Evolutionary conservation across 2,329 filamentous ascomycete genomes (phyloP), one percentile per base, ranked within the genome.

Genomic region (Cercospora citrullina): DNA sequence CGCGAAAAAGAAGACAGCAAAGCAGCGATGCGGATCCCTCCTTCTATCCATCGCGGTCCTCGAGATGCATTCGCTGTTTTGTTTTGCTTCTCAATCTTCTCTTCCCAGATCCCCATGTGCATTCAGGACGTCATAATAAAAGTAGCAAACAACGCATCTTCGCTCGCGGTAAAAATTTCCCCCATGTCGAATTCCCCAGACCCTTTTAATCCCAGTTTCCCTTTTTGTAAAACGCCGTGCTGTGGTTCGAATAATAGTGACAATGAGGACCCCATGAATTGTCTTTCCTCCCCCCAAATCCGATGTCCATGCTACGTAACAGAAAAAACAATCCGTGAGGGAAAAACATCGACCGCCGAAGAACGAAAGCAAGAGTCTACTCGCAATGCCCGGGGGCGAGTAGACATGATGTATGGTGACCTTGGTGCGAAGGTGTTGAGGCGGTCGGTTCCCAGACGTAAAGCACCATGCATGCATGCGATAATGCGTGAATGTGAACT

Each of bases 201-300:
- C 51, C 62, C 18, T 64, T 64, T 64, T 64, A 58, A 64, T 64
- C 62, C 53, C 53, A 28, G 14, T 58, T 39, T 51, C 48, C 48
- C 31, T 55, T 55, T 64, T 57, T 42, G 18, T n/a, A 42, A 42
- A 64, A 64, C 62, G 62, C 62, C 62, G 31, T 64, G 62, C 62
- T 64, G 62, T 64, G 62, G 51, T 57, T 64, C 48, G 62, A 64
- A 58, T 64, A 58, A 64, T 64, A 64, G 51, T 64, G 48, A 64
- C 62, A 64, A 45, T 55, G 16, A 57, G 33, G 51, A 42, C 51
- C 51, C 62, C 30, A 18, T 64, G 51, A 42, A 33, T 18, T 30
- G 53, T 58, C 21, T 58, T n/a, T 26, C 53, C 48, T 30, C 33
- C 62, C 62, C 36, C 23, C 62, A 31, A 36, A 42, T 31, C 48